Base-by-base conservation (phyloP, 1,139 yeast species). In the Petasospora fabianii region DNA sequence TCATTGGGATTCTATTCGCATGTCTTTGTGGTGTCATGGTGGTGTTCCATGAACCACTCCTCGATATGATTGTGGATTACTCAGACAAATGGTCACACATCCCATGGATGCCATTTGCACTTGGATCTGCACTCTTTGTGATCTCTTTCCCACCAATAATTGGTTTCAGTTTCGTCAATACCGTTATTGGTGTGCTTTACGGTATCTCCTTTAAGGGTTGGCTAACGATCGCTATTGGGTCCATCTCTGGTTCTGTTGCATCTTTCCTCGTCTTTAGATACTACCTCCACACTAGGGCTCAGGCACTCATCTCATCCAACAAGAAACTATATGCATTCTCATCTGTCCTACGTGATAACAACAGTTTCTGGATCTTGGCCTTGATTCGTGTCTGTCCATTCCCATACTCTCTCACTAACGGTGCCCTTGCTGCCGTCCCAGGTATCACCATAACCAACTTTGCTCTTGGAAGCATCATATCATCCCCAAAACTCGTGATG, bases 371-470 rank as follows among this genome's bases (percentile, higher is more conserved):
- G 46, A 62, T 92, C 30, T 63, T 92, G 39, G 73, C 82, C 40
- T 69, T 90, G 58, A 73, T 92, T 32, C 69, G 97, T 41, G 62
- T 90, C 43, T 87, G 97, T 52, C 98, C 98, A 0, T 73, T 90
- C 53, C 97, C 98, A 0, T 92, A 90, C 58, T 86, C 96, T 4
- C 66, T 90, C 31, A 83, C 95, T 0, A 92, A 92, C 56, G 97
- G 97, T 5, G 97, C 95, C 0, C 69, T 92, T 49, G 92, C 95
- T 6, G 83, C 92, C 3, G 75, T 90, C 17, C 96, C 95, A 0
- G 83, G 85, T 22, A 70, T 88, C 14, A 68, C 81, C 0, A 65
- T 79, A 1, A 44, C 61, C 34, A 77, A 80, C 21, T 92, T 84
- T 59, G 67, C 80, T 7, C 58, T 80, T 30, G 96, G 97, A 1